Base-by-base conservation (phyloP, 2,329 filamentous ascomycete species). In the Xylogone sp. region DNA sequence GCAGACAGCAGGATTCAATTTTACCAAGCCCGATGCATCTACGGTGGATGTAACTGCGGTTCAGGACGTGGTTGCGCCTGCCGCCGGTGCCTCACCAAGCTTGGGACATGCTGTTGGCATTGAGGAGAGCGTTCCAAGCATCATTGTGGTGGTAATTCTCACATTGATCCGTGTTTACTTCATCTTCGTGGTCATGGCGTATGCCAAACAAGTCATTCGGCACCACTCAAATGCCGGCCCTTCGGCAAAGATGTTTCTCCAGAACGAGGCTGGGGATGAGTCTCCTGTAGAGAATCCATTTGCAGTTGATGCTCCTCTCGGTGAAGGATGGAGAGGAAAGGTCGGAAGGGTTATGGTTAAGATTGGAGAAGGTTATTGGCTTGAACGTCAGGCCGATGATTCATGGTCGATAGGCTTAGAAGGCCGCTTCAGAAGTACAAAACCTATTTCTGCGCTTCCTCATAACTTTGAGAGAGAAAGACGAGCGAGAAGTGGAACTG, bases 141-240 rank as follows among this genome's bases (percentile, higher is more conserved):
- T 97, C 68, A 75, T 86, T 10, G 77, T 96, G 49, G 88, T 96
- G 54, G 78, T 81, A 27, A 70, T 79, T 2, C 79, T 96, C 56
- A 95, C 87, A 71, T 74, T 86, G 12, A 75, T 96, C 42, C 81
- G 92, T 24, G 69, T 91, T 24, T 97, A 97, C 73, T 92, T 96
- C 62, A 83, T 88, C 59, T 74, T 96, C 34, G 79, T 97, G 49
- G 83, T 96, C 67, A 84, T 96, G 71, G 84, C 89, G 6, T 94
- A 88, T 68, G 90, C 92, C 3, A 82, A 90, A 56, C 82, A 86
- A 65, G 86, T 89, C 13, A 72, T 97, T 46, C 81, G 88, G 53
- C 84, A 85, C 59, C 83, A 89, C 66, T 77, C 87, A 46, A 78
- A 81, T 57, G 68, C 74, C 16, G 73, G 73, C n/a, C 61, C 58